phyloP scores from a whole-genome alignment of 192 early-diverging fungal genomes.

The Coemansia sp. region DNA sequence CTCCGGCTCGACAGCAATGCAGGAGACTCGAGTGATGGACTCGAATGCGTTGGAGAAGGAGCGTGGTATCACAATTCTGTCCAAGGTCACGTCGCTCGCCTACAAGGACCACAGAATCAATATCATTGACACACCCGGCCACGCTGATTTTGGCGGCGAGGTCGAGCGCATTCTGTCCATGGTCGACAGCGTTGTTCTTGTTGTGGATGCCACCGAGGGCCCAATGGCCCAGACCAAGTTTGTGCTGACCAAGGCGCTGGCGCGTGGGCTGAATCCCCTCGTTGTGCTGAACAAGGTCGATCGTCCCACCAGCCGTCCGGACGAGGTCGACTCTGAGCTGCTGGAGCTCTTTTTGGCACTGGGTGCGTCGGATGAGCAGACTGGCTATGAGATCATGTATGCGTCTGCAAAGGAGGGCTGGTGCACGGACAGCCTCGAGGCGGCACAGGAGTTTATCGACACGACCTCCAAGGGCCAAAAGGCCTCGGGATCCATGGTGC shows the following conservation, averaged over 20 bases:
- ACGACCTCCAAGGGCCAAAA: conserved; percentile 7
- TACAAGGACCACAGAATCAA: conserved; percentile 78
- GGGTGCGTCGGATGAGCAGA: conserved; percentile 76
- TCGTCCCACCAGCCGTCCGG: conserved; percentile 66
- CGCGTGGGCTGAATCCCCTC: conserved; percentile 64
- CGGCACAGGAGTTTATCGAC: conserved; percentile 11
- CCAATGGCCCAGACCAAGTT: conserved; percentile 90
- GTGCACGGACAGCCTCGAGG: conserved; percentile 58
- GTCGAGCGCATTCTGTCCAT: conserved; percentile 86
- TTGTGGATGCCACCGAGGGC: conserved; percentile 83
- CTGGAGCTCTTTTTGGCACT: conserved; percentile 77
- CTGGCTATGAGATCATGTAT: conserved; percentile 72
- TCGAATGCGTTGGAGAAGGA: conserved; percentile 77
- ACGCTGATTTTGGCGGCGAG: conserved; percentile 68
- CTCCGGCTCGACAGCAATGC: conserved; percentile 52
- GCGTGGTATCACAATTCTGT: conserved; percentile 87
- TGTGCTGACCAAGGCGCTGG: conserved; percentile 77
- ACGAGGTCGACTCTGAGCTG: conserved; percentile 75
- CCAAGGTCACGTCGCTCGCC: conserved; percentile 72
- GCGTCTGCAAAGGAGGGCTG: conserved; percentile 83
- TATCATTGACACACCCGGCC: conserved; percentile 85
- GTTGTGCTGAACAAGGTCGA: conserved; percentile 87
- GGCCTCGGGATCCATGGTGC: conserved; percentile 53
- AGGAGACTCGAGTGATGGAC: conserved; percentile 78
- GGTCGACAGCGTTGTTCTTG: conserved; percentile 82